These are phyloP conservation scores for Fusarium brevicatenulatum DNA, from an alignment of 2,329 filamentous ascomycete genomes.

Conservation along the genomic window DNA sequence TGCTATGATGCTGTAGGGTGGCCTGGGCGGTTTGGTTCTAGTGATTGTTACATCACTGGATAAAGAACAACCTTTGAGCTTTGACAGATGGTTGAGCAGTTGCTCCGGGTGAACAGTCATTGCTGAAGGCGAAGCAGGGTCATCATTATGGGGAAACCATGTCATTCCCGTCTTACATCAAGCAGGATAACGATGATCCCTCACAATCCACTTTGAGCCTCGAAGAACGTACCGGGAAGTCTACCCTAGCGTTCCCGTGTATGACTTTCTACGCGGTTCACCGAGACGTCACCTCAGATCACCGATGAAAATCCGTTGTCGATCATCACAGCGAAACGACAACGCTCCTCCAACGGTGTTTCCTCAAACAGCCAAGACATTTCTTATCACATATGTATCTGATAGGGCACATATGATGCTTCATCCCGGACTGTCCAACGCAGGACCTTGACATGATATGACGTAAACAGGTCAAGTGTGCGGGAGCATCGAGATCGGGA, in stretches of 20 bases:
- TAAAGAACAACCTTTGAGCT: not conserved
- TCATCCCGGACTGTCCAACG: slow-evolving; percentile 4
- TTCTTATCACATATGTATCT: not conserved
- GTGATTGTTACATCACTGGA: slow-evolving; percentile 24
- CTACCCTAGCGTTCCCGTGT: slow-evolving; percentile 31
- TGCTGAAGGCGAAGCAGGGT: not conserved
- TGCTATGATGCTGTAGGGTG: slow-evolving; percentile 9
- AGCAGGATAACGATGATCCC: not conserved
- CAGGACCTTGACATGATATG: slow-evolving; percentile 23
- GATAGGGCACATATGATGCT: slow-evolving; percentile 17
- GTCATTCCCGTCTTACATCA: not conserved
- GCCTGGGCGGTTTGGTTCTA: not conserved
- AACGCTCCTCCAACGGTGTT: not conserved
- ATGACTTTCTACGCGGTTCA: slow-evolving; percentile 2
- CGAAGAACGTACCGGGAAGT: slow-evolving; percentile 9
- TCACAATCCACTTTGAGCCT: slow-evolving; percentile 13
- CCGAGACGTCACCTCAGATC: slow-evolving; percentile 19
- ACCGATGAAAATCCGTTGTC: slow-evolving; percentile 13
- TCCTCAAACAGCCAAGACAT: not conserved
- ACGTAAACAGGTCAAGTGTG: slow-evolving; percentile 18
- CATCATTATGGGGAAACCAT: not conserved
- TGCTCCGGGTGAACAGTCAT: not conserved
- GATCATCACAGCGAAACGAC: not conserved
- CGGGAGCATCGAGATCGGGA: slow-evolving; percentile 27
- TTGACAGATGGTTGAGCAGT: not conserved